phyloP scores from a whole-genome alignment of 306 rosid species.

The Delonix regia region DNA sequence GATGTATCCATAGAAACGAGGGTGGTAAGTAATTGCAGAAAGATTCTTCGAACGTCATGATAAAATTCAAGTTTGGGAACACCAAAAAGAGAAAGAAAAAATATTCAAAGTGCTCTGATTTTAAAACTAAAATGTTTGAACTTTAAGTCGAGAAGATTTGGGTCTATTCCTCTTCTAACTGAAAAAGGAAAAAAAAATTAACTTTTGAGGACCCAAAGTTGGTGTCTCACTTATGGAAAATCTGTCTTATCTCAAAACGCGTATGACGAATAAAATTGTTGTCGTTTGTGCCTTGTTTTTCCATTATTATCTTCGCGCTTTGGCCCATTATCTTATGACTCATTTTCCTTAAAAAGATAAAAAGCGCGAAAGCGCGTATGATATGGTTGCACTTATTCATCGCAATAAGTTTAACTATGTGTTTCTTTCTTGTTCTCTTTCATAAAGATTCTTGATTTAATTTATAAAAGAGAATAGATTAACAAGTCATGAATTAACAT shows the following conservation, averaged over 20 bases:
- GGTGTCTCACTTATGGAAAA: not conserved
- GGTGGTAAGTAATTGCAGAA: not conserved
- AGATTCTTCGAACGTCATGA: not conserved
- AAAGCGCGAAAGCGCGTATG: not conserved
- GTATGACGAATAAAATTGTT: not conserved
- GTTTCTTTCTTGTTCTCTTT: not conserved
- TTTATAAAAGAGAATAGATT: not conserved
- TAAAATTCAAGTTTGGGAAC: no score
- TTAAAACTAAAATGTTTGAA: no score
- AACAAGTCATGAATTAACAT: not conserved
- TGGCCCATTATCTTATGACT: not conserved
- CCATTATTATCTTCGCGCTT: not conserved
- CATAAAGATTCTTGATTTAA: not conserved
- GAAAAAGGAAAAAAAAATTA: not conserved
- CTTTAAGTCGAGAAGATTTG: not conserved
- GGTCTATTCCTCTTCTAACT: not conserved
- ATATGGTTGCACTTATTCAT: not conserved
- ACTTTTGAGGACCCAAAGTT: not conserved
- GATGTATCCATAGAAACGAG: not conserved
- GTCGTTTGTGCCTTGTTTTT: not conserved
- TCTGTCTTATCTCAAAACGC: not conserved
- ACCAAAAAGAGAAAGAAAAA: no score
- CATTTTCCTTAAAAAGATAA: no score
- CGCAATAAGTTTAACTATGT: not conserved
- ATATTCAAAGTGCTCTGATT: no score